phyloP scores from a whole-genome alignment of 257 asterid genomes.

The Lycium ferocissimum region DNA sequence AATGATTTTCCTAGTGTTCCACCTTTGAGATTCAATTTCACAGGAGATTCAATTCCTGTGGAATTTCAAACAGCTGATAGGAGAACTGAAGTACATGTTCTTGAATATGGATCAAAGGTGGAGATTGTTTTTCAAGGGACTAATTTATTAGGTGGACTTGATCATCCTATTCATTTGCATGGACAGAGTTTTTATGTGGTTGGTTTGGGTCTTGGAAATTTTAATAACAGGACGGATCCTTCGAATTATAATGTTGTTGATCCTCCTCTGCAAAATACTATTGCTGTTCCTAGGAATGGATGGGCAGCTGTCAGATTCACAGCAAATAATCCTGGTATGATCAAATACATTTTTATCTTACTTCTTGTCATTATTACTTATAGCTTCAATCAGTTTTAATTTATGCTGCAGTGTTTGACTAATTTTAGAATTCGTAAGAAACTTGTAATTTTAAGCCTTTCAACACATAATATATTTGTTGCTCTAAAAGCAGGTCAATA shows the following conservation, averaged over 20 bases:
- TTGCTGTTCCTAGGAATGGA: conserved; percentile 60
- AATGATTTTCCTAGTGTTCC: conserved; percentile 54
- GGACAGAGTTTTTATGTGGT: conserved; percentile 76
- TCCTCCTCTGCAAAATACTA: conserved; percentile 62
- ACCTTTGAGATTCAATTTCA: conserved; percentile 50
- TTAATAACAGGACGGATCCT: conserved; percentile 52
- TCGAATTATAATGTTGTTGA: conserved; percentile 63
- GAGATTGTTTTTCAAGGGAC: conserved; percentile 72
- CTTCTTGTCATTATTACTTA: background rate
- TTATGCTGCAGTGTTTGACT: background rate
- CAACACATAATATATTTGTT: no score
- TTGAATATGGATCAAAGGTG: conserved; percentile 54
- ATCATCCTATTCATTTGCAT: conserved; percentile 82
- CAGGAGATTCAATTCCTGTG: conserved; percentile 36
- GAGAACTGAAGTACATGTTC: conserved; percentile 48
- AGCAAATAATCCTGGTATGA: conserved; percentile 72
- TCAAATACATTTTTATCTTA: background rate
- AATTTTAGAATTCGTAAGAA: fast-evolving
- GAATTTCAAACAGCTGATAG: conserved; percentile 26
- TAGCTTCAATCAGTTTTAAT: background rate
- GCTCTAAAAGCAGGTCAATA: no score
- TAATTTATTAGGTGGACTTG: conserved; percentile 51
- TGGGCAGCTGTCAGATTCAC: conserved; percentile 73
- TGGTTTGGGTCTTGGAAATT: conserved; percentile 66
- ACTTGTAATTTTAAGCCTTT: no score